Evolutionary conservation across 1,139 yeast species (phyloP), one percentile per base, ranked within the genome.

Genomic region (Suhomyces chickasaworum): DNA sequence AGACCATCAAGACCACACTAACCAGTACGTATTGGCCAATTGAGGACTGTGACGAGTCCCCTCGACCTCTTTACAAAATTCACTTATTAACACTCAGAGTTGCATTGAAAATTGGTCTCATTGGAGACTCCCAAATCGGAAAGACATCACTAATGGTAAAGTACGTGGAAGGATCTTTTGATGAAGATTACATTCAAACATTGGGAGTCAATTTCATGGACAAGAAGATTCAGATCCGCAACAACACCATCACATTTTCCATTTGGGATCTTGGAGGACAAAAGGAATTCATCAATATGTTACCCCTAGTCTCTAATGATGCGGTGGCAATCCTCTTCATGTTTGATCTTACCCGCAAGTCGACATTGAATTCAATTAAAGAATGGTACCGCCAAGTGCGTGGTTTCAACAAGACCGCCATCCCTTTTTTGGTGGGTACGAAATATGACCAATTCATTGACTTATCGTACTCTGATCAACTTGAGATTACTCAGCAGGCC

Each of bases 221-320:
- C 62, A 86, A 91, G 58, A 85, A 87, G 54, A 88, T 93, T 35
- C 86, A 85, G 53, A 84, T 93, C 53, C 83, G 93, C 49, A 86
- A 89, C 51, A 91, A 97, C 9, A 90, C 89, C 57, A 89, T 93
- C 51, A 86, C 95, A 29, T 93, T 93, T 61, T 85, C 95, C 25
- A 86, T 93, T 34, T 93, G 97, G 96, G 99, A 93, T 66, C 73
- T 93, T 17, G 99, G 99, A 23, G 99, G 99, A 0, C 97, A 91
- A 58, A 80, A 90, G 49, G 99, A 95, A 65, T 93, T 91, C 65
- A 90, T 91, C 49, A 93, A 93, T 64, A 93, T 93, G 99, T 73
- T 95, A 42, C 97, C 98, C 20, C 71, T 93, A 49, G 97, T 95
- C 8, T 87, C 96, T 12, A 86, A 88, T 53, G 97, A 93, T 53